These are phyloP conservation scores for Calvatia gigantea DNA, from an alignment of 768 basidiomycete species.

Conservation along the genomic window DNA sequence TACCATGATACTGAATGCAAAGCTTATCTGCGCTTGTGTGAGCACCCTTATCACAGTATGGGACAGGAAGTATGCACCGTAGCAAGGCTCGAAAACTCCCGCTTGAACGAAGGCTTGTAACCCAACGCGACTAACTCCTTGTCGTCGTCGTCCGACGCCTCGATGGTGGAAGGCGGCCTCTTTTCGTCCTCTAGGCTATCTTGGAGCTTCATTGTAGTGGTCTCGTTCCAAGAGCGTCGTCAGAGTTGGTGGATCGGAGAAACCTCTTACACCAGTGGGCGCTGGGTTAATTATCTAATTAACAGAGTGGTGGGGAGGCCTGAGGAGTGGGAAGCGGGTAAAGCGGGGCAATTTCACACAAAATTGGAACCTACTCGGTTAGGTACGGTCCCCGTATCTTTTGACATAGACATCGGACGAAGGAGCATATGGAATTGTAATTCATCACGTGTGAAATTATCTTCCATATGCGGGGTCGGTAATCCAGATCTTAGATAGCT, in stretches of 20 bases:
- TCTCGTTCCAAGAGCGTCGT: background rate
- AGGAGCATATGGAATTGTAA: conserved; percentile 4
- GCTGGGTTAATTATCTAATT: background rate
- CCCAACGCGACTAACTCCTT: conserved; percentile 62
- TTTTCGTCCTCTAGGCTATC: conserved; percentile 19
- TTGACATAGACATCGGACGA: background rate
- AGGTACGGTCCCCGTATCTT: too few species aligned
- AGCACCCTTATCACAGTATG: background rate
- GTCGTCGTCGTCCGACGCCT: conserved; percentile 53
- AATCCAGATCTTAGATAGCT: too few species aligned
- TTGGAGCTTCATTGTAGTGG: conserved; percentile 5
- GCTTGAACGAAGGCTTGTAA: conserved; percentile 76
- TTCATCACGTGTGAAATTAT: background rate
- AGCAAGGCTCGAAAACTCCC: conserved; percentile 83
- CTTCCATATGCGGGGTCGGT: too few species aligned
- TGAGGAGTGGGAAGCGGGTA: background rate
- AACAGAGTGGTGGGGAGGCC: background rate
- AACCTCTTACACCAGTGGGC: background rate
- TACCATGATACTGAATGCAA: conserved; percentile 78
- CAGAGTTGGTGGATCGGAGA: background rate
- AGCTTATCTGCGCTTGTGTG: conserved; percentile 50
- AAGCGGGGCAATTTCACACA: too few species aligned
- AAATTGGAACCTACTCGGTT: too few species aligned
- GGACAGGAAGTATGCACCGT: conserved; percentile 43
- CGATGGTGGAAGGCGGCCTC: conserved; percentile 17